These are phyloP conservation scores for Fusarium veterinarium DNA, from an alignment of 2,329 filamentous ascomycete species.

Conservation along the genomic window DNA sequence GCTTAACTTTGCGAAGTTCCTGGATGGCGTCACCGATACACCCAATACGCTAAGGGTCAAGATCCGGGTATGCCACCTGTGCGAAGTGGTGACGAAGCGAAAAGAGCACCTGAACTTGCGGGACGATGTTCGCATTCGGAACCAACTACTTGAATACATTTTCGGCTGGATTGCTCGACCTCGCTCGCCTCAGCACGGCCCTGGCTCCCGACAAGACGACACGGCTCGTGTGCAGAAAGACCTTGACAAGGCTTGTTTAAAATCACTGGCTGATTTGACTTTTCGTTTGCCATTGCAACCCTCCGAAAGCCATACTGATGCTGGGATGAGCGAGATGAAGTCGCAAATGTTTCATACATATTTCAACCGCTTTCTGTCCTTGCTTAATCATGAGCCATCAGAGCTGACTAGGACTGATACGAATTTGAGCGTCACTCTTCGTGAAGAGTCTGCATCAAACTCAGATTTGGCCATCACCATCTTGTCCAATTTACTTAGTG, in stretches of 20 bases:
- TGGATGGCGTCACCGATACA: slow-evolving; percentile 68
- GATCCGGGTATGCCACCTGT: slow-evolving; percentile 76
- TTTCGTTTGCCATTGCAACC: slow-evolving; percentile 75
- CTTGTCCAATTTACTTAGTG: slow-evolving; percentile 75
- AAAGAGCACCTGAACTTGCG: slow-evolving; percentile 76
- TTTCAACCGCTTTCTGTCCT: slow-evolving; percentile 75
- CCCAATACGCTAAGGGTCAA: slow-evolving; percentile 70
- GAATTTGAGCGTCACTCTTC: slow-evolving; percentile 50
- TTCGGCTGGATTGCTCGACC: slow-evolving; percentile 76
- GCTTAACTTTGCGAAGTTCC: slow-evolving; percentile 74
- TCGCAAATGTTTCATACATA: slow-evolving; percentile 79
- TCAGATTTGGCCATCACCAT: slow-evolving; percentile 75
- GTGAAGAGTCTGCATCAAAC: slow-evolving; percentile 66
- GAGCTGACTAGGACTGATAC: slow-evolving; percentile 52
- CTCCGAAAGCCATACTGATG: slow-evolving; percentile 72
- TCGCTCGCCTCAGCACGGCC: slow-evolving; percentile 59
- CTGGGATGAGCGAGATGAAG: slow-evolving; percentile 74
- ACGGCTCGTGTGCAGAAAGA: slow-evolving; percentile 69
- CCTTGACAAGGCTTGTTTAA: slow-evolving; percentile 73
- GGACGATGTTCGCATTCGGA: slow-evolving; percentile 75
- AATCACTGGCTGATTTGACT: slow-evolving; percentile 73
- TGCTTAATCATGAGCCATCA: slow-evolving; percentile 68
- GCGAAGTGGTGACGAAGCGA: slow-evolving; percentile 71
- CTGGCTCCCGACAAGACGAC: slow-evolving; percentile 66
- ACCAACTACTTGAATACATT: slow-evolving; percentile 75